Percentiles rank a stretch among this genome's conserved stretches.
These are phyloP conservation scores for Solidago caesia DNA, from an alignment of 129 eudicot species.

Conservation along the genomic window DNA sequence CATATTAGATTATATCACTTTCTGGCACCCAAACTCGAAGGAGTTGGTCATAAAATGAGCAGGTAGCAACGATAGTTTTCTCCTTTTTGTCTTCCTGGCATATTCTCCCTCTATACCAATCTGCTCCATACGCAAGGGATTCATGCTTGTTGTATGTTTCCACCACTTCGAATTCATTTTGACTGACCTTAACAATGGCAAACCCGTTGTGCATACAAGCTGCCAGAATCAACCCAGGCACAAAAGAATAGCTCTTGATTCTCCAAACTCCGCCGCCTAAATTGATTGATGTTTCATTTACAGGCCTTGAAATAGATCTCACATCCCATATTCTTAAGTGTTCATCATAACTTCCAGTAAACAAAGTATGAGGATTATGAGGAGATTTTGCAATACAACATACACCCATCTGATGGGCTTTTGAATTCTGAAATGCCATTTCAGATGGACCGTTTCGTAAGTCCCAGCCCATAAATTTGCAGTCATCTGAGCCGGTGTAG, in stretches of 20 bases:
- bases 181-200: constrained; percentile 57
- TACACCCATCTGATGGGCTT: constrained; percentile 78
- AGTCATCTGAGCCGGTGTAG: constrained; percentile 92
- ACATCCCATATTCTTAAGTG: constrained; percentile 78
- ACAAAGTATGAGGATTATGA: constrained; percentile 49
- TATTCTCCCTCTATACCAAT: constrained; percentile 66
- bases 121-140: constrained; percentile 96
- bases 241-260: constrained; percentile 69
- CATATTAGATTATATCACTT: constrained; percentile 34
- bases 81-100: constrained; percentile 35
- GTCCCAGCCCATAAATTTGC: constrained; percentile 91
- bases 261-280: constrained; percentile 97
- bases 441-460: constrained; percentile 47
- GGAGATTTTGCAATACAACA: constrained; percentile 83
- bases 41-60: constrained; percentile 83
- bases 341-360: constrained; percentile 84
- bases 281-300: constrained; percentile 57
- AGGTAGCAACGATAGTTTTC: constrained; percentile 62
- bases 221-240: constrained; percentile 53
- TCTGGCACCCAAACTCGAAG: constrained; percentile 80
- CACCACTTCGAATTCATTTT: constrained; percentile 39
- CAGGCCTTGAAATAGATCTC: constrained; percentile 67
- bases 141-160: constrained; percentile 65
- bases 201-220: constrained; percentile 99
- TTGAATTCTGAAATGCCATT: constrained; percentile 68